Conservation (phyloP, 495 filamentous ascomycete genomes). For the Corynascus novoguineensis region DNA sequence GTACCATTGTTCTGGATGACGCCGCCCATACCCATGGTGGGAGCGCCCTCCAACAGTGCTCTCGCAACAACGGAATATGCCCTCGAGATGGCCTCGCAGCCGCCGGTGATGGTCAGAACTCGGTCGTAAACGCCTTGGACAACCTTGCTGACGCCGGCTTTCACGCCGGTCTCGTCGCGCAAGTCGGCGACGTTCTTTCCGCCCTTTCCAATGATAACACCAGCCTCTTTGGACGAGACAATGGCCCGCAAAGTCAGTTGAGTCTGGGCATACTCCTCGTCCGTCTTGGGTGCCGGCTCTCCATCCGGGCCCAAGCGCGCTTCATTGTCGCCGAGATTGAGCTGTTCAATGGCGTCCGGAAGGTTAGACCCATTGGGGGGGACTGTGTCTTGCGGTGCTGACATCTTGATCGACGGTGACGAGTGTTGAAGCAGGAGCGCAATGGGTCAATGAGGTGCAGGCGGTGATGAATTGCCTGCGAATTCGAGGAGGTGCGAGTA, state of each 20-base stretch:
- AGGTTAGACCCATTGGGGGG: slow-evolving; percentile 43
- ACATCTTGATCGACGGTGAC: slow-evolving; percentile 36
- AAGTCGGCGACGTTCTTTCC: slow-evolving; percentile 98
- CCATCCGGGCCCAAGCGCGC: slow-evolving; percentile 59
- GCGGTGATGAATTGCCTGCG: background rate
- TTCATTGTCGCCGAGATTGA: slow-evolving; percentile 49
- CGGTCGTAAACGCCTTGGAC: slow-evolving; percentile 95
- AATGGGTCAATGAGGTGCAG: background rate
- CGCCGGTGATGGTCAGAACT: slow-evolving; percentile 88
- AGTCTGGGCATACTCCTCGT: slow-evolving; percentile 90
- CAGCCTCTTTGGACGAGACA: slow-evolving; percentile 96
- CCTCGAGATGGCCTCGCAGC: slow-evolving; percentile 75
- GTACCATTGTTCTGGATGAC: slow-evolving; percentile 78
- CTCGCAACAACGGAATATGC: slow-evolving; percentile 92
- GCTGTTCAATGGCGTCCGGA: slow-evolving; percentile 43
- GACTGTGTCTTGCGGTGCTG: slow-evolving; percentile 41
- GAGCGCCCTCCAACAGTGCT: slow-evolving; percentile 85
- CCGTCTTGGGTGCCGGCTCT: slow-evolving; percentile 71
- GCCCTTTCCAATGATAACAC: slow-evolving; percentile 96
- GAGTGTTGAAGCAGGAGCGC: background rate
- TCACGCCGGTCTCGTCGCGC: slow-evolving; percentile 94
- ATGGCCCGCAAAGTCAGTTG: slow-evolving; percentile 93
- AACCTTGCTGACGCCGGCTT: slow-evolving; percentile 97
- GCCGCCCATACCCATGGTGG: slow-evolving; percentile 90
- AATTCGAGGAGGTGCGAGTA: background rate